Base-by-base conservation (phyloP, 1,139 yeast species). In the Candida frijolesensis region DNA sequence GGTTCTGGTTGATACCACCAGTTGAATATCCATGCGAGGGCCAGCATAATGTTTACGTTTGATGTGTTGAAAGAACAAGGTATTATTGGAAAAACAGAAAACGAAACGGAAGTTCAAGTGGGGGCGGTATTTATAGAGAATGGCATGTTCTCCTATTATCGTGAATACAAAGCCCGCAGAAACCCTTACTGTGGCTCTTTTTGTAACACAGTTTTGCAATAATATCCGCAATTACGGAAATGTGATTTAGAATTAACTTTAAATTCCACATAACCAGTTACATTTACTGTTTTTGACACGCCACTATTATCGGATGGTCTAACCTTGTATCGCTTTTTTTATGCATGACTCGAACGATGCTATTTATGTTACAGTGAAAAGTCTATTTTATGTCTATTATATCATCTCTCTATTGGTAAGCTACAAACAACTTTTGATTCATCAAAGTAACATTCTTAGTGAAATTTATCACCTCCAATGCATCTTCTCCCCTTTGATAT, bases 371-470 rank as follows among this genome's bases (percentile, higher is more conserved):
- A 19, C 22, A 19, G 3, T 4, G 22, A 25, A 25, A 25, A 8
- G 29, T 25, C 29, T 25, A 25, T 8, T 25, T 25, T 25, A 19
- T n/a, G 25, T 22, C 25, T 22, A 22, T 22, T 22, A 22, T 22
- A 15, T 14, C n/a, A 22, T n/a, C 25, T 6, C 10, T 22, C 30
- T 15, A 39, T 39, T 45, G 25, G 29, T 46, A 41, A 42, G 39
- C 51, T 46, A 58, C 67, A 54, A 61, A 61, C 12, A 65, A 46
- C 34, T 54, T 58, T 51, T 64, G 67, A 42, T 57, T 52, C 11
- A 54, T 50, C 19, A 61, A 47, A 1, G 47, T 42, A 12, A 38
- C 45, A 0, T 53, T 56, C 1, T 54, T 50, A 10, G 47, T 50
- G 48, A 69, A 59, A 34, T 54, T 57, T 5, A 52, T 42, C 4